These are phyloP conservation scores for Nicotiana otophora DNA, from an alignment of 257 asterid species.

Conservation along the genomic window DNA sequence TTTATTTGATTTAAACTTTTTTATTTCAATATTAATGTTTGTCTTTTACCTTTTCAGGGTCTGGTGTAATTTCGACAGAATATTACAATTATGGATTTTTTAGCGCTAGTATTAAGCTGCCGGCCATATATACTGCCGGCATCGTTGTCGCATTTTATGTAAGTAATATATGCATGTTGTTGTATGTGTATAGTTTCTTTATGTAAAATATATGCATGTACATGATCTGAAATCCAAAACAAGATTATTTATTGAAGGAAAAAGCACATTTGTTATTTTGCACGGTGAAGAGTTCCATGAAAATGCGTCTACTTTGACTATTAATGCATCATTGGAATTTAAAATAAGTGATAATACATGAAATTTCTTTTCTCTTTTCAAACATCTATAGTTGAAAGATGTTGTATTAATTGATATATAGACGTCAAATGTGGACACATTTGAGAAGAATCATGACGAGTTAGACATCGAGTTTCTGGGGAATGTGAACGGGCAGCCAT, in stretches of 20 bases:
- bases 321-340: no score
- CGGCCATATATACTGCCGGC: slow-evolving; percentile 74
- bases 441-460: slow-evolving; percentile 91
- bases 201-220: background rate
- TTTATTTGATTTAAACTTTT: background rate
- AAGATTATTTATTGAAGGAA: background rate
- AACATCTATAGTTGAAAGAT: no score
- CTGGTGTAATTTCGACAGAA: slow-evolving; percentile 79
- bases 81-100: slow-evolving; percentile 88
- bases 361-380: no score
- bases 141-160: slow-evolving; percentile 90
- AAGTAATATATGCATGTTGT: slow-evolving; percentile 9
- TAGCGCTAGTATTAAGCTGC: slow-evolving; percentile 85
- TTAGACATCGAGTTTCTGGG: slow-evolving; percentile 87
- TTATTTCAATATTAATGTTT: background rate
- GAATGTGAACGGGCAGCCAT: slow-evolving; percentile 61
- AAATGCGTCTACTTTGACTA: background rate
- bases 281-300: background rate
- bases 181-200: background rate
- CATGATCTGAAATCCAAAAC: background rate
- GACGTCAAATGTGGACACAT: slow-evolving; percentile 86
- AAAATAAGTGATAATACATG: no score
- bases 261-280: background rate
- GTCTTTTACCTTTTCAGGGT: slow-evolving; percentile 41
- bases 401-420: slow-evolving; percentile 9